A percentile compares a stretch with the other conserved stretches of the same genome.
These are phyloP conservation scores for Agrocybe pediades DNA, from an alignment of 768 basidiomycete species.

Conservation along the genomic window DNA sequence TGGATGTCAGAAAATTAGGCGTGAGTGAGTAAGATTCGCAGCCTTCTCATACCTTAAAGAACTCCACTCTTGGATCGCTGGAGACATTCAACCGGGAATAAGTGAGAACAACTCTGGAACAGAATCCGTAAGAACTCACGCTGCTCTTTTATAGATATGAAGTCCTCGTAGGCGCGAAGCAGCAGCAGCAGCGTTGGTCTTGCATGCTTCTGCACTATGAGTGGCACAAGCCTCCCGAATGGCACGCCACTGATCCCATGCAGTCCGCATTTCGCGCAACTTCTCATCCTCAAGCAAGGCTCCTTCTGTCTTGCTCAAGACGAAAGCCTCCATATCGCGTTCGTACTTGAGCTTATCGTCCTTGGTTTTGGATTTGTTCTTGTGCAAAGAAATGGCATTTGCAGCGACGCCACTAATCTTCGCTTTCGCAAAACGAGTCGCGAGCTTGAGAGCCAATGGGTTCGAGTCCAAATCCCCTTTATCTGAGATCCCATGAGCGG, in stretches of 20 bases:
- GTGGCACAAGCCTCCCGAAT: slow-evolving; percentile 7
- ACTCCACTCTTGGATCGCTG: slow-evolving; percentile 5
- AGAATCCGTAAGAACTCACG: slow-evolving; percentile 5
- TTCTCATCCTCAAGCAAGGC: slow-evolving; percentile 2
- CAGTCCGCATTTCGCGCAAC: slow-evolving; percentile 12
- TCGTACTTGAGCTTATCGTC: not conserved
- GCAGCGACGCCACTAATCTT: slow-evolving; percentile 6
- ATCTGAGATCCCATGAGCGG: not conserved
- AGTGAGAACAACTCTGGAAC: not conserved
- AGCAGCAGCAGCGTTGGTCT: slow-evolving; percentile 3
- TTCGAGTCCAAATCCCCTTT: not conserved
- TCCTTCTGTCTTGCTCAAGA: not conserved
- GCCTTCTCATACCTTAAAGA: not conserved
- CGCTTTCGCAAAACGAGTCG: slow-evolving; percentile 18
- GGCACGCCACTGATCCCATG: slow-evolving; percentile 15
- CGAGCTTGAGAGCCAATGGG: slow-evolving; percentile 14
- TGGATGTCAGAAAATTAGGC: too few species aligned
- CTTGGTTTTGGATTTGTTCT: not conserved
- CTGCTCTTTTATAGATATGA: slow-evolving; percentile 15
- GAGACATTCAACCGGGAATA: not conserved
- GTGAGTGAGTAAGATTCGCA: too few species aligned
- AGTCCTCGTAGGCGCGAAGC: slow-evolving; percentile 14
- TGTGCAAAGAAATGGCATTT: slow-evolving; percentile 8
- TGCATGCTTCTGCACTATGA: slow-evolving; percentile 14
- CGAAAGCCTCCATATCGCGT: slow-evolving; percentile 10